phyloP scores from a whole-genome alignment of 2,329 filamentous ascomycete species.

The Didymella segeticola region DNA sequence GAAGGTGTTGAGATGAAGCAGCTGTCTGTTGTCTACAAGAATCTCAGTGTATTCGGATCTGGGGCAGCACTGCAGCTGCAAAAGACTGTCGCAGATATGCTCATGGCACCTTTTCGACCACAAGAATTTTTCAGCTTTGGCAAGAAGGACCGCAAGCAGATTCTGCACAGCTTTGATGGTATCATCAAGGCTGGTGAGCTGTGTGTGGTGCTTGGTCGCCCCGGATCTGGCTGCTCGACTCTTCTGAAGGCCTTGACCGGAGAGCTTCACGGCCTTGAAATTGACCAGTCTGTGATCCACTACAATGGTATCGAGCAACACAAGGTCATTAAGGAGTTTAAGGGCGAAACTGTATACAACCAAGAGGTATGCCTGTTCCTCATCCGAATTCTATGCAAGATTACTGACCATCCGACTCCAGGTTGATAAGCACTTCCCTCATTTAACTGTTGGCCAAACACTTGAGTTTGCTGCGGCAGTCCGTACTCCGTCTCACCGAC shows the following conservation, averaged over 20 bases:
- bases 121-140: constrained; percentile 61
- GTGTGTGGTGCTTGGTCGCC: constrained; percentile 55
- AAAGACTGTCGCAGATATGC: constrained; percentile 66
- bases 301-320: constrained; percentile 63
- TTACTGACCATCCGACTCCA: not conserved
- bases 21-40: constrained; percentile 68
- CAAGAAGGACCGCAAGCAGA: constrained; percentile 60
- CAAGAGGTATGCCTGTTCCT: constrained; percentile 44
- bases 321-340: constrained; percentile 56
- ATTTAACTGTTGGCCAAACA: constrained; percentile 64
- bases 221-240: constrained; percentile 68
- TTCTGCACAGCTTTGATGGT: constrained; percentile 62
- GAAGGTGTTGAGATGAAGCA: constrained; percentile 62
- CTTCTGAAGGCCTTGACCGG: constrained; percentile 68
- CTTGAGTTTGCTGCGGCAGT: constrained; percentile 63
- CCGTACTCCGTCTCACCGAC: constrained; percentile 55
- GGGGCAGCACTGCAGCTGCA: constrained; percentile 73
- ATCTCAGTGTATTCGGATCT: constrained; percentile 71
- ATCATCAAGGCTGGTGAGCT: constrained; percentile 59
- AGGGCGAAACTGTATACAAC: constrained; percentile 56
- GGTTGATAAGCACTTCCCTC: constrained; percentile 61
- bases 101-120: constrained; percentile 64
- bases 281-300: constrained; percentile 63
- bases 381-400: not conserved
- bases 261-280: constrained; percentile 64